phyloP scores from a whole-genome alignment of 1,284 basidiomycete genomes.

The Tranzscheliella williamsii region DNA sequence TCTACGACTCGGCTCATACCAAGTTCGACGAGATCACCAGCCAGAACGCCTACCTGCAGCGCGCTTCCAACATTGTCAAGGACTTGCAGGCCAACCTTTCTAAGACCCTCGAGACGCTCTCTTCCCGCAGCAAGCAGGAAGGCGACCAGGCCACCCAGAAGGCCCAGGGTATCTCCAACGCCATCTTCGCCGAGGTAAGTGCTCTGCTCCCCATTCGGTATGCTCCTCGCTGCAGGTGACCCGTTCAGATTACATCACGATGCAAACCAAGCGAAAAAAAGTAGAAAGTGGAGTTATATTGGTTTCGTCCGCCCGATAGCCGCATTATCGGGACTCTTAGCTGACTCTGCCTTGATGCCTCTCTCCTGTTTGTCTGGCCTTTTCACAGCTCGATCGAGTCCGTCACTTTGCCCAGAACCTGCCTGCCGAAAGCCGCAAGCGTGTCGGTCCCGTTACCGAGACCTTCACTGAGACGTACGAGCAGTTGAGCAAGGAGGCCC shows the following conservation, averaged over 20 bases:
- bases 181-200: slow-evolving; percentile 50
- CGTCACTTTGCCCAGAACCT: slow-evolving; percentile 50
- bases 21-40: slow-evolving; percentile 56
- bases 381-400: slow-evolving; percentile 47
- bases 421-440: slow-evolving; percentile 55
- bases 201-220: no score
- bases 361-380: no score
- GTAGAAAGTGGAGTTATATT: no score
- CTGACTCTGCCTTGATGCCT: no score
- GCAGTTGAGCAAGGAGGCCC: slow-evolving; percentile 49
- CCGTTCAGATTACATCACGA: no score
- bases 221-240: no score
- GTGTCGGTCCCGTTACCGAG: slow-evolving; percentile 52
- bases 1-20: slow-evolving; percentile 35
- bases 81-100: slow-evolving; percentile 48
- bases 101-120: slow-evolving; percentile 47
- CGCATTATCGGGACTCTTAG: no score
- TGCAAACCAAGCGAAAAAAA: no score
- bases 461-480: slow-evolving; percentile 57
- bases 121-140: slow-evolving; percentile 43
- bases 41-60: slow-evolving; percentile 54
- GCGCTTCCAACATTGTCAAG: slow-evolving; percentile 50
- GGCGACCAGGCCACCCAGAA: slow-evolving; percentile 51
- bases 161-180: slow-evolving; percentile 49
- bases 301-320: no score